Evolutionary conservation across 805 yeast species (phyloP).

Genomic region (Yamadazyma sp.): DNA sequence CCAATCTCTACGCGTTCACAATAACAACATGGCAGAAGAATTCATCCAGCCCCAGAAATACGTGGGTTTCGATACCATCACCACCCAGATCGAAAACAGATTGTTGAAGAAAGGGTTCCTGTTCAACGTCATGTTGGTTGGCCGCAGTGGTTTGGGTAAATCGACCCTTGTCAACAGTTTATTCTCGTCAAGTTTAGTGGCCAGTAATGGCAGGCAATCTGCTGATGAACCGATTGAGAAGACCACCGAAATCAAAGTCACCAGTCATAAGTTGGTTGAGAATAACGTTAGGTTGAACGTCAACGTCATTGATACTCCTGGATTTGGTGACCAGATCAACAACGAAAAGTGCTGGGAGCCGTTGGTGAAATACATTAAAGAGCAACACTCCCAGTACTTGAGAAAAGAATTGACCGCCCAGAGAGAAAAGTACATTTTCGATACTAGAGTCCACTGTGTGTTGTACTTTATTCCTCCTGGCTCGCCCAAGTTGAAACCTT

Average conservation of each 20-base stretch:
- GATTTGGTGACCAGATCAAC: slow-evolving; percentile 95
- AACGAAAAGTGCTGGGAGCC: slow-evolving; percentile 98
- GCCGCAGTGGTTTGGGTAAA: slow-evolving; percentile 88
- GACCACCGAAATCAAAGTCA: slow-evolving; percentile 80
- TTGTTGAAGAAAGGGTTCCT: slow-evolving; percentile 90
- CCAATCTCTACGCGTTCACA: slow-evolving; percentile 11
- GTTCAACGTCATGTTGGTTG: slow-evolving; percentile 92
- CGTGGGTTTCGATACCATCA: slow-evolving; percentile 96
- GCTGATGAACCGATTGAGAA: slow-evolving; percentile 74
- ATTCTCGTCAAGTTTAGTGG: slow-evolving; percentile 77
- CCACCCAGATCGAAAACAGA: slow-evolving; percentile 91
- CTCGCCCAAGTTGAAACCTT: slow-evolving; percentile 76
- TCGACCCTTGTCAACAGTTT: slow-evolving; percentile 88
- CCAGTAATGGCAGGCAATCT: slow-evolving; percentile 68
- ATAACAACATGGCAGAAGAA: slow-evolving; percentile 9
- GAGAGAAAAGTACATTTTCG: slow-evolving; percentile 78
- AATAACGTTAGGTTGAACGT: slow-evolving; percentile 83
- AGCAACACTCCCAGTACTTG: slow-evolving; percentile 87
- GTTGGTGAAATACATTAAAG: slow-evolving; percentile 88
- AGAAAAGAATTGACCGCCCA: slow-evolving; percentile 94
- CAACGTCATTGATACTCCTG: slow-evolving; percentile 94
- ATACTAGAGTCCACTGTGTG: slow-evolving; percentile 91
- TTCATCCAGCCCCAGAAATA: slow-evolving; percentile 62
- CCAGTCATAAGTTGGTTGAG: slow-evolving; percentile 71
- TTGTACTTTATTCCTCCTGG: slow-evolving; percentile 89